phyloP scores from a whole-genome alignment of 805 yeast species.

The Wickerhamomyces rabaulensis region DNA sequence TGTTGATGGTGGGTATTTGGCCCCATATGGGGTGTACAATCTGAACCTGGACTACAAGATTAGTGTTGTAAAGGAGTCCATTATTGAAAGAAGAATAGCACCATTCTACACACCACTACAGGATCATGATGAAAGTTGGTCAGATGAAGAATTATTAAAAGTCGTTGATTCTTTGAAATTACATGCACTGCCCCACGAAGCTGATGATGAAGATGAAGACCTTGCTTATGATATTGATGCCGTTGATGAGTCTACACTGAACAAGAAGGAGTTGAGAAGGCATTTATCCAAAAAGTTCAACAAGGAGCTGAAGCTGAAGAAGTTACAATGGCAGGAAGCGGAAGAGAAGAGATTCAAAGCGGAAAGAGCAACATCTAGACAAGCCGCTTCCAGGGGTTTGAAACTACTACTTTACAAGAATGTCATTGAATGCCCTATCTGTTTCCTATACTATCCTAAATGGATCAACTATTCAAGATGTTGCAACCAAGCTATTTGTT shows the following conservation, averaged over 20 bases:
- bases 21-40: conserved; percentile 86
- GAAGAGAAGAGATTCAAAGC: conserved; percentile 28
- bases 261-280: conserved; percentile 41
- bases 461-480: conserved; percentile 78
- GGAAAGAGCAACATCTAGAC: conserved; percentile 33
- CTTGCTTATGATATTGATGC: conserved; percentile 51
- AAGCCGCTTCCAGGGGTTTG: conserved; percentile 35
- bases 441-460: conserved; percentile 81
- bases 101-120: conserved; percentile 91
- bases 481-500: conserved; percentile 89
- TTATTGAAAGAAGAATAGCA: conserved; percentile 67
- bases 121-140: conserved; percentile 70
- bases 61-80: conserved; percentile 63
- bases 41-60: conserved; percentile 69
- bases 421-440: conserved; percentile 87
- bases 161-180: conserved; percentile 45
- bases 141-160: conserved; percentile 58
- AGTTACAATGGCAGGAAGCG: conserved; percentile 30
- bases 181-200: conserved; percentile 46
- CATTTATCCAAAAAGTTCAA: conserved; percentile 32
- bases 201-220: conserved; percentile 57
- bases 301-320: conserved; percentile 34
- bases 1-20: conserved; percentile 92
- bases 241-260: conserved; percentile 37
- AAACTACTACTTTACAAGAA: conserved; percentile 57